Evolutionary conservation across 2,329 filamentous ascomycete species (phyloP), one percentile per base, ranked within the genome.

Genomic region (Botrytis galanthina): DNA sequence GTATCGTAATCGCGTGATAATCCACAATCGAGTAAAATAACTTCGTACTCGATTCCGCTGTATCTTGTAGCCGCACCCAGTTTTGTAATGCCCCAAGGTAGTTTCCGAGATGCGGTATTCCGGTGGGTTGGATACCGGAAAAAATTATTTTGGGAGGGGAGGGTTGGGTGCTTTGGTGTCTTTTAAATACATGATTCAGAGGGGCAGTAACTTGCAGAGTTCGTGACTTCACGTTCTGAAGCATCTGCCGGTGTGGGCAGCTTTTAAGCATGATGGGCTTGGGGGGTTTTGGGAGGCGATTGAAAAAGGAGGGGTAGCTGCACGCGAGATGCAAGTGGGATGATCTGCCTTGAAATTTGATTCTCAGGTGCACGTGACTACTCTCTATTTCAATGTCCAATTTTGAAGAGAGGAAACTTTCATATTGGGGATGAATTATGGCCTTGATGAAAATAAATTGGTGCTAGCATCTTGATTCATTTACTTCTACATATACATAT

Each of bases 81-180:
- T 94, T 90, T 69, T 90, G 89, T 72, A 99, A 84, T 26, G 96
- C 96, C 39, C 96, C 96, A 18, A 97, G 87, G 82, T 98, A 99
- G 84, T 99, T 99, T 72, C 96, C 96, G 44, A 99, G 84, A 82
- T 99, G 96, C 22, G 96, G 96, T 37, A 97, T 87, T 51, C 95
- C 96, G 0, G 96, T 99, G 29, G 96, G 96, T 82, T 99, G 96
- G 78, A 99, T 99, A 71, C 95, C 96, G 5, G 96, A 98, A 85
- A 99, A 98, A 79, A 98, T 89, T 74, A 92, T 86, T 46, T 26
- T 44, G 6, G 51, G 14, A 48, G 54, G 18, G 2, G 39, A 59
- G 54, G 70, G 4, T 18, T 51, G 22, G 5, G 39, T 63, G 44
- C 62, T 73, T n/a, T 39, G 32, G 35, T 71, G 32, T 46, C 63